phyloP scores from a whole-genome alignment of 2,329 filamentous ascomycete genomes.

The Talaromyces sp. region DNA sequence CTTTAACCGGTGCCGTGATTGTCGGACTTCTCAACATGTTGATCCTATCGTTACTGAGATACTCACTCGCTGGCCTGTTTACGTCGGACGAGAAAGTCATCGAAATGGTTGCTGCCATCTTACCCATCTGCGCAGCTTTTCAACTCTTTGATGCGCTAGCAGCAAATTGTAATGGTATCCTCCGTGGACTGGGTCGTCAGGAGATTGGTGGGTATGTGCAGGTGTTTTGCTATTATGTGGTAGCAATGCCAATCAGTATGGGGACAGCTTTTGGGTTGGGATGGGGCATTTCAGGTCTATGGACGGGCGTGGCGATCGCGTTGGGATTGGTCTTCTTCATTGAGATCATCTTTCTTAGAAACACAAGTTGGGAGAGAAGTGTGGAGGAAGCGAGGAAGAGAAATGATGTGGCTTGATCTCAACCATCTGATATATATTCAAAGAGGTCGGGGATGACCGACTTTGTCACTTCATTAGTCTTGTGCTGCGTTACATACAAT shows the following conservation, averaged over 20 bases:
- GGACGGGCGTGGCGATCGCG: conserved; percentile 72
- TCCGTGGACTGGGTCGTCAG: conserved; percentile 83
- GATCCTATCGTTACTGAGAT: conserved; percentile 62
- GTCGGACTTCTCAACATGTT: conserved; percentile 77
- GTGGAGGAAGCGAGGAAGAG: conserved; percentile 56
- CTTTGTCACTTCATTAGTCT: background rate
- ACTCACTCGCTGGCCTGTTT: conserved; percentile 71
- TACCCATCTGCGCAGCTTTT: conserved; percentile 81
- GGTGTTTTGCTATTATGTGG: conserved; percentile 75
- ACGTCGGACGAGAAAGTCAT: conserved; percentile 69
- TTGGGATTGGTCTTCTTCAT: conserved; percentile 54
- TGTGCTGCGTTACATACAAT: too few relatives aligned
- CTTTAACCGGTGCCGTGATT: conserved; percentile 59
- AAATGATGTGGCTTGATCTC: conserved; percentile 42
- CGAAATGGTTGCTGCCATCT: conserved; percentile 59
- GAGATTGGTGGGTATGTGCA: conserved; percentile 87
- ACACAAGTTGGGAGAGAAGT: conserved; percentile 53
- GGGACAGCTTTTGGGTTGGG: conserved; percentile 68
- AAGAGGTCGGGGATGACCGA: background rate
- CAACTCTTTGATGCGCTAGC: conserved; percentile 83
- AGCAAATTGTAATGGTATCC: conserved; percentile 73
- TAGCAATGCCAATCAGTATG: conserved; percentile 81
- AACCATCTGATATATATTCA: background rate
- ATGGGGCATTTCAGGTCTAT: conserved; percentile 76
- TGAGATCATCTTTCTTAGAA: conserved; percentile 54